Conservation (phyloP, 257 asterid genomes). For the Forsythia suspensa region DNA sequence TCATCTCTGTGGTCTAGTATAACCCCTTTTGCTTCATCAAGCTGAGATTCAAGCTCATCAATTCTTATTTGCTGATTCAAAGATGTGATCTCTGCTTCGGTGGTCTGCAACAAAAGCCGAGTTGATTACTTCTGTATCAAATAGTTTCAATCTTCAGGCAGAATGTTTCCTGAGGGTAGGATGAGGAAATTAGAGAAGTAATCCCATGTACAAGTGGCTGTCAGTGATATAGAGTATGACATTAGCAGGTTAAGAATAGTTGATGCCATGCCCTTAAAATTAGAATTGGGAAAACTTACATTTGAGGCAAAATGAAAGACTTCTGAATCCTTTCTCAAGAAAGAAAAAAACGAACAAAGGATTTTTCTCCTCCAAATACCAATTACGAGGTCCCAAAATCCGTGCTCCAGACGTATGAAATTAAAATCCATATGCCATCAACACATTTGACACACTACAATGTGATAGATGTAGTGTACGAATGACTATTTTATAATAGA, state of each 20-base stretch:
- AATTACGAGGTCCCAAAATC: background rate
- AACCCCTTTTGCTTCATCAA: conserved; percentile 79
- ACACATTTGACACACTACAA: background rate
- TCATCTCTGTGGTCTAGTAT: conserved; percentile 71
- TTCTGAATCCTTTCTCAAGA: too few species aligned
- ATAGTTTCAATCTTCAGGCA: conserved; percentile 2
- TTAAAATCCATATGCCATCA: background rate
- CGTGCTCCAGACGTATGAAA: background rate
- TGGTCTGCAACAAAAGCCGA: conserved; percentile 39
- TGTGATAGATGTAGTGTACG: too few species aligned
- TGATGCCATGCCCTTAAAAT: background rate
- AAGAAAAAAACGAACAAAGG: too few species aligned
- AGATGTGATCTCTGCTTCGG: conserved; percentile 45
- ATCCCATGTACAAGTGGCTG: conserved; percentile 1
- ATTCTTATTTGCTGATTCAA: conserved; percentile 40
- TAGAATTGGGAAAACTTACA: background rate
- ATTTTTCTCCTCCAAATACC: too few species aligned
- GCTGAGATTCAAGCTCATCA: conserved; percentile 71
- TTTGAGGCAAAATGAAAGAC: too few species aligned
- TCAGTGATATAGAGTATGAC: background rate
- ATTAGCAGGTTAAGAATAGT: background rate
- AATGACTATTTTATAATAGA: too few species aligned
- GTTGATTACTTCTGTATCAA: background rate
- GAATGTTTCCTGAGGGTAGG: background rate
- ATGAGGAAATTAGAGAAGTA: background rate